These are phyloP conservation scores for Cladosporium sp. DNA, from an alignment of 2,329 filamentous ascomycete genomes.

Conservation along the genomic window DNA sequence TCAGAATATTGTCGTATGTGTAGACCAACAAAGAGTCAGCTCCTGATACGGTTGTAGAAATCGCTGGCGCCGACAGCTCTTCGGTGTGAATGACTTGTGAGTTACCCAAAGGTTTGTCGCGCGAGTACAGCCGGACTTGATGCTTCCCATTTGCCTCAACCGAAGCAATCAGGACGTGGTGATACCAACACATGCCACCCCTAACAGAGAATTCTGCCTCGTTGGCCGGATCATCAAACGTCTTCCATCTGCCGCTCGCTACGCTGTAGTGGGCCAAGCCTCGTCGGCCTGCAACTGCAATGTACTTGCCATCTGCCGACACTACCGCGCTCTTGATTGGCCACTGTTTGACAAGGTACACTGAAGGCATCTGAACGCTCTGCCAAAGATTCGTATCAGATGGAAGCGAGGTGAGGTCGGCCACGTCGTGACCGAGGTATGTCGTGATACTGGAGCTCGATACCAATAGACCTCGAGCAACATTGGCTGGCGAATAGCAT, in stretches of 20 bases:
- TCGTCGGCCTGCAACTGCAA: conserved; percentile 89
- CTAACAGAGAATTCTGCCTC: conserved; percentile 90
- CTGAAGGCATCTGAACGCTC: conserved; percentile 75
- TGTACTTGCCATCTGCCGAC: conserved; percentile 86
- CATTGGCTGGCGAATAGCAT: conserved; percentile 86
- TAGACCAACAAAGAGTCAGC: conserved; percentile 95
- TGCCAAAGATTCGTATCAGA: conserved; percentile 95
- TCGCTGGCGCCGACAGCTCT: conserved; percentile 75
- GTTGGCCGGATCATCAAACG: conserved; percentile 71
- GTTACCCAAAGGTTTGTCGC: conserved; percentile 73
- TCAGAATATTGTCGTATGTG: conserved; percentile 91
- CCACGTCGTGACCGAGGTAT: conserved; percentile 87
- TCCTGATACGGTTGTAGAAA: conserved; percentile 81
- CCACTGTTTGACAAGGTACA: conserved; percentile 88
- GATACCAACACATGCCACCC: conserved; percentile 98
- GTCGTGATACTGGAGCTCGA: conserved; percentile 85
- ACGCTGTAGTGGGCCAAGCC: conserved; percentile 95
- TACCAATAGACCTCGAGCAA: conserved; percentile 82
- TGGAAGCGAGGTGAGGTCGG: conserved; percentile 85
- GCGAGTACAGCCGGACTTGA: conserved; percentile 81
- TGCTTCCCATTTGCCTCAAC: conserved; percentile 80
- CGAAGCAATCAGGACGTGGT: conserved; percentile 87
- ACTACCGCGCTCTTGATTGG: conserved; percentile 83
- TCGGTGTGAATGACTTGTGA: conserved; percentile 71
- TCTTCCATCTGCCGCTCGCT: conserved; percentile 92